A percentile compares a stretch with the other conserved stretches of the same genome.
phyloP scores from a whole-genome alignment of 495 filamentous ascomycete genomes.

The Chaetomium fimeti region DNA sequence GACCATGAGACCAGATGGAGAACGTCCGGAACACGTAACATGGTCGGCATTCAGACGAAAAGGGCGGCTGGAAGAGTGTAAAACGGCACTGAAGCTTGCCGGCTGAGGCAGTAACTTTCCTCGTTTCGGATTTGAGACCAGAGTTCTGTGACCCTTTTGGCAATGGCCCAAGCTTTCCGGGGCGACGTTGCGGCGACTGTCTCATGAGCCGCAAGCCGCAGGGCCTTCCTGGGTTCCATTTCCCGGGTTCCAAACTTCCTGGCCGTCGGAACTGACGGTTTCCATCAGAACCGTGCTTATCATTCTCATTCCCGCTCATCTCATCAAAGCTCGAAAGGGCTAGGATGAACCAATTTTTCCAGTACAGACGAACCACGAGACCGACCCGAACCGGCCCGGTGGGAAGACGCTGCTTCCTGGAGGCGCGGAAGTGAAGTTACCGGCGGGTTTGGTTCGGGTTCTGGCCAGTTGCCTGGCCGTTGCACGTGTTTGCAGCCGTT shows the following conservation, averaged over 20 bases:
- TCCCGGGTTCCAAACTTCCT: neutral
- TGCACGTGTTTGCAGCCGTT: neutral
- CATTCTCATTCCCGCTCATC: neutral
- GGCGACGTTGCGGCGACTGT: neutral
- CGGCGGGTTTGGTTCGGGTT: neutral
- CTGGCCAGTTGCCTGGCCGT: constrained; percentile 3
- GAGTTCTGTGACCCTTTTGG: constrained; percentile 13
- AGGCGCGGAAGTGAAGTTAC: constrained; percentile 5
- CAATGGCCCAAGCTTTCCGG: constrained; percentile 21
- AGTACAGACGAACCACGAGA: constrained; percentile 4
- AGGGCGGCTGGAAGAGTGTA: constrained; percentile 17
- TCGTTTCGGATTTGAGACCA: constrained; percentile 33
- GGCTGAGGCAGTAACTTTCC: constrained; percentile 20
- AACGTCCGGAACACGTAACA: constrained; percentile 34
- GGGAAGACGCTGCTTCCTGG: neutral
- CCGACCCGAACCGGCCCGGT: neutral
- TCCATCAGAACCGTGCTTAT: constrained; percentile 5
- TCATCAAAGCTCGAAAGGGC: neutral
- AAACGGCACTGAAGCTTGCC: constrained; percentile 35
- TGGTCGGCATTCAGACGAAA: constrained; percentile 20
- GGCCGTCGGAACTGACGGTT: constrained; percentile 9
- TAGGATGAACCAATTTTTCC: neutral
- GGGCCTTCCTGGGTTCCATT: constrained; percentile 6
- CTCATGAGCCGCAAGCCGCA: constrained; percentile 22
- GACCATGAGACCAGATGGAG: constrained; percentile 22